Percentiles rank a stretch among this genome's conserved stretches.
Conservation (phyloP, 2,329 filamentous ascomycete species). For the Ploettnerulaceae sp. region DNA sequence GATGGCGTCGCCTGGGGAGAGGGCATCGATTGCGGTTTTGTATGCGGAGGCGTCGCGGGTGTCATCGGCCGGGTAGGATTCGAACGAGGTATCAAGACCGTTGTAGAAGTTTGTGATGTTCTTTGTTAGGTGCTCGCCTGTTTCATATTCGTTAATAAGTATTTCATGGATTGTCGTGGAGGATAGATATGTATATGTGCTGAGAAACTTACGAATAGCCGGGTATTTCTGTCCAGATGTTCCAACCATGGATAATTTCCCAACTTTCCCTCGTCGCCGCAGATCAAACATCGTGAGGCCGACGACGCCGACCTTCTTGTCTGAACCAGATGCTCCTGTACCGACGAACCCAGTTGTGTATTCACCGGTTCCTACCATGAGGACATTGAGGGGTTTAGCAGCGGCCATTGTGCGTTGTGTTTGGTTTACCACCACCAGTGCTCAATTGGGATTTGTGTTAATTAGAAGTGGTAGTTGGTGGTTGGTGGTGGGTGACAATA, state of each 20-base stretch:
- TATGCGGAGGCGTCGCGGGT: constrained; percentile 73
- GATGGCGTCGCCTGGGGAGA: constrained; percentile 79
- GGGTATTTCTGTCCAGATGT: constrained; percentile 86
- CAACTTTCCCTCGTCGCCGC: constrained; percentile 81
- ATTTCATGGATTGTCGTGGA: background rate
- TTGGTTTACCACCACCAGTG: background rate
- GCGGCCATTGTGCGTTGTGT: background rate
- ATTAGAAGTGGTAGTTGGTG: background rate
- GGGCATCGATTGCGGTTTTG: constrained; percentile 80
- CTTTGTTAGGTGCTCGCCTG: constrained; percentile 76
- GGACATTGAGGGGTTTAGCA: constrained; percentile 30
- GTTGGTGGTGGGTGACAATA: background rate
- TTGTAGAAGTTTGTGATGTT: constrained; percentile 91
- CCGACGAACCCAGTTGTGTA: constrained; percentile 96
- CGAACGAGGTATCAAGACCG: constrained; percentile 78
- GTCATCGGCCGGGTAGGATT: constrained; percentile 74
- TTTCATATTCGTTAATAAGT: background rate
- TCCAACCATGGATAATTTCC: constrained; percentile 81
- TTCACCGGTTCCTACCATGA: constrained; percentile 71
- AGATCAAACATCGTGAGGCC: constrained; percentile 87
- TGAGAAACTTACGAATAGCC: constrained; percentile 64
- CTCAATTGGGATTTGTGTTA: background rate
- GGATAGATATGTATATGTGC: background rate
- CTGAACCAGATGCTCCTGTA: constrained; percentile 74
- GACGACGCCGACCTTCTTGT: constrained; percentile 95